Base-by-base conservation (phyloP, 1,284 basidiomycete genomes). In the Pseudozyma tsukubaensis region DNA sequence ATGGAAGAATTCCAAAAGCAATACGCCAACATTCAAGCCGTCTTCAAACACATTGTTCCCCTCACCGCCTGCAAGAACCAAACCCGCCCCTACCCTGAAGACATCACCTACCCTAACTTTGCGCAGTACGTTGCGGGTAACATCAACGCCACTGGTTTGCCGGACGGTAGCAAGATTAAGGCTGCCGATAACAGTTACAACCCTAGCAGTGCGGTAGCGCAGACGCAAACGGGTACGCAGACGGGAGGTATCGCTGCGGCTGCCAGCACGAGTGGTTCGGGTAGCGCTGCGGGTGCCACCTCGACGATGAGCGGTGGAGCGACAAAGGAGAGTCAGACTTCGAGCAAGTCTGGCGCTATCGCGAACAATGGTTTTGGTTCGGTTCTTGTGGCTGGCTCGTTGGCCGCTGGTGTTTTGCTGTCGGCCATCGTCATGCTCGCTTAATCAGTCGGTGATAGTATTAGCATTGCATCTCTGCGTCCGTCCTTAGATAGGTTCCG, bases 11-110 rank as follows among this genome's bases (percentile, higher is more conserved):
- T 79, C 52, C 77, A 79, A 66, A 53, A 63, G 52, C 67, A 81
- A 49, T 81, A 81, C 61, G 54, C 75, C 21, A 72, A 77, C 50
- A 78, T 84, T 50, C 55, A 77, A 47, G 61, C 64, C 6, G 67
- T 57, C 13, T 84, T 77, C 72, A 79, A 83, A 54, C 69, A 84
- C 74, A 66, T 84, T 18, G 81, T 83, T 0, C 83, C 83, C 16
- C 50, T 84, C 43, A 78, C 76, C 4, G 81, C 82, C 7, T 84
- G 83, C 71, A 72, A 77, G 65, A 83, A 83, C 70, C 51, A 74
- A 52, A 78, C 80, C 13, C 65, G 82, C 40, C 87, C 87, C 0
- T 88, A 88, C 75, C 80, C 72, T n/a, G 87, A 88, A 78, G 66
- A 74, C 47, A 79, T 84, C 52, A 82, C 79, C 45, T 87, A 82